A percentile compares a stretch with the other conserved stretches of the same genome.
phyloP scores from a whole-genome alignment of 768 basidiomycete species.

The Cystofilobasidium ferigula region DNA sequence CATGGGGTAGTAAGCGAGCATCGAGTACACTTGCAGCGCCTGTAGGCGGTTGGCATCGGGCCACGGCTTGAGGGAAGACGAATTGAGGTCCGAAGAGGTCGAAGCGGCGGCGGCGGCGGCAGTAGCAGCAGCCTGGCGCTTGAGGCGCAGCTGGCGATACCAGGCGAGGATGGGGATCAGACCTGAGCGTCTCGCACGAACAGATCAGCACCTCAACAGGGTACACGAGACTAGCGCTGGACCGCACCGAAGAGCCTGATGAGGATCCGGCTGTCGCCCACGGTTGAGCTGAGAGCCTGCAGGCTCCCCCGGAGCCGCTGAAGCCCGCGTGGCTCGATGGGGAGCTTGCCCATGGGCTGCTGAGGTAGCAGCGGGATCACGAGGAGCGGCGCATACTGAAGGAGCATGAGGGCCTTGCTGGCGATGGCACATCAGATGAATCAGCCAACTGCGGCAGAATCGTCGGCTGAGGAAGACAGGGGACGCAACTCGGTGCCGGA shows the following conservation, averaged over 20 bases:
- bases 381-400: constrained; percentile 20
- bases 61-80: too few relatives aligned
- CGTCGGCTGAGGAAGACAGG: too few relatives aligned
- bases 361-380: constrained; percentile 3
- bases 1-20: constrained; percentile 37
- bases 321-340: constrained; percentile 5
- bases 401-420: constrained; percentile 25
- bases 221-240: too few relatives aligned
- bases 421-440: neutral
- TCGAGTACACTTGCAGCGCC: constrained; percentile 32
- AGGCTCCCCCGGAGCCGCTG: constrained; percentile 3
- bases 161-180: constrained; percentile 22
- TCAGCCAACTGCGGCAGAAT: neutral
- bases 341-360: neutral
- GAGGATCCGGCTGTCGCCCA: constrained; percentile 16
- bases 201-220: neutral
- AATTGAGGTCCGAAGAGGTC: too few relatives aligned
- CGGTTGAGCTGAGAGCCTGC: neutral
- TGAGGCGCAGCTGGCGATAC: neutral
- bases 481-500: constrained; percentile 10
- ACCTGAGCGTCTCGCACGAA: neutral
- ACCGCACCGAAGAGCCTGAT: constrained; percentile 21
- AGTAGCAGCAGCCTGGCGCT: too few relatives aligned
- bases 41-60: constrained; percentile 27
- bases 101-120: too few relatives aligned